A percentile compares a stretch with the other conserved stretches of the same genome.
Conservation (phyloP, 148 eudicot species). For the Chenopodium formosanum region DNA sequence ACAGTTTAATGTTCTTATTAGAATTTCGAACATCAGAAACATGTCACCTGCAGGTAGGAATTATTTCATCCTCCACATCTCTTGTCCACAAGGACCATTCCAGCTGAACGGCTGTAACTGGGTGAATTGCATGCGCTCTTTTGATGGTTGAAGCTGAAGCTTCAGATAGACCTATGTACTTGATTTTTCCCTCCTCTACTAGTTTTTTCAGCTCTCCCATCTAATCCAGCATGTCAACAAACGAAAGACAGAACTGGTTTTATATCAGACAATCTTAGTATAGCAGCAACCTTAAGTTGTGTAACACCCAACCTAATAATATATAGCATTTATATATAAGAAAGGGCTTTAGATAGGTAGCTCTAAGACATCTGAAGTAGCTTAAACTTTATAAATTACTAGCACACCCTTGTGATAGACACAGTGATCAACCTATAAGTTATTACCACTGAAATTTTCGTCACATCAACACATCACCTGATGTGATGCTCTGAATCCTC, state of each 20-base stretch:
- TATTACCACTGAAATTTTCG: too few relatives aligned
- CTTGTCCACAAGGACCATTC: constrained; percentile 22
- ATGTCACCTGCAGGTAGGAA: constrained; percentile 40
- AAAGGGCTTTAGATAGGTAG: not conserved
- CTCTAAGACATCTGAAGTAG: too few relatives aligned
- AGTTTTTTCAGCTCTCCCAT: constrained; percentile 40
- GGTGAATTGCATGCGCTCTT: constrained; percentile 40
- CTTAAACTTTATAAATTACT: too few relatives aligned
- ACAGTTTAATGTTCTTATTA: not conserved
- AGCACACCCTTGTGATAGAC: too few relatives aligned
- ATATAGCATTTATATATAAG: not conserved
- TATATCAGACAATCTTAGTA: not conserved
- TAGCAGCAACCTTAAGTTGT: not conserved
- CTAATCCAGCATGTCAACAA: constrained; percentile 12
- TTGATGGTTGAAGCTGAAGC: constrained; percentile 39
- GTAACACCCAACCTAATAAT: not conserved
- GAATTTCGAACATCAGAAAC: not conserved
- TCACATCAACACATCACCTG: too few relatives aligned
- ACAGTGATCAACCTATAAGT: too few relatives aligned
- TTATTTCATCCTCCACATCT: constrained; percentile 32
- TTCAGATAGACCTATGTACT: constrained; percentile 39
- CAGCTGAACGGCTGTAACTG: constrained; percentile 33
- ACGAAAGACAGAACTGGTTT: not conserved
- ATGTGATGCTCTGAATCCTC: too few relatives aligned
- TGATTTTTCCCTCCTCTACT: constrained; percentile 36